A percentile compares a stretch with the other conserved stretches of the same genome.
Evolutionary conservation across 179 eudicot species (phyloP).

Genomic region (Pouteria campechiana): DNA sequence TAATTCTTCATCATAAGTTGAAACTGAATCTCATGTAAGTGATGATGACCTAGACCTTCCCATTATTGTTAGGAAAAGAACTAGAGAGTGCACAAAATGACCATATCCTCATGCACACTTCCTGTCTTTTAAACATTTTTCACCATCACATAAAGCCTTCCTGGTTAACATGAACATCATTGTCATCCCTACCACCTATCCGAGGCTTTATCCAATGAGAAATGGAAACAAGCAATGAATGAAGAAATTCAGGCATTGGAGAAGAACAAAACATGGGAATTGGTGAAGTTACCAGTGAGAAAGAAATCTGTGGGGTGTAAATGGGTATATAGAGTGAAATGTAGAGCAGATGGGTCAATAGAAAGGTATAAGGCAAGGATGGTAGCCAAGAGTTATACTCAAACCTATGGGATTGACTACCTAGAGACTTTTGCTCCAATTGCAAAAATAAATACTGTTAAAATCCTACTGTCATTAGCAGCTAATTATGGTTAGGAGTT

Average conservation of each 20-base stretch:
- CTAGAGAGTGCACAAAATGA: too few relatives aligned
- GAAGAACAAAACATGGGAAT: not conserved
- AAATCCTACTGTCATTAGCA: too few relatives aligned
- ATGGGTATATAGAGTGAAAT: constrained; percentile 1
- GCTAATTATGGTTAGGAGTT: too few relatives aligned
- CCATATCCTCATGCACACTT: not conserved
- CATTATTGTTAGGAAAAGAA: too few relatives aligned
- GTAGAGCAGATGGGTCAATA: not conserved
- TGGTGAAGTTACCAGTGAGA: constrained; percentile 1
- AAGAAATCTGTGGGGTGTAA: not conserved
- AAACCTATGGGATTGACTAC: constrained; percentile 2
- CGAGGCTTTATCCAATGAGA: too few relatives aligned
- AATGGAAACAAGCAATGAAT: constrained; percentile 4
- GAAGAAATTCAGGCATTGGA: constrained; percentile 1
- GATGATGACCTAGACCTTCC: too few relatives aligned
- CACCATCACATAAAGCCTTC: not conserved
- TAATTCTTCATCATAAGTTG: too few relatives aligned
- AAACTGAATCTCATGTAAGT: too few relatives aligned
- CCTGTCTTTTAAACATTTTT: not conserved
- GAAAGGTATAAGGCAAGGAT: constrained; percentile 1
- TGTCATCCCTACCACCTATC: too few relatives aligned
- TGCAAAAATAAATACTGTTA: too few relatives aligned
- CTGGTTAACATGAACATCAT: too few relatives aligned
- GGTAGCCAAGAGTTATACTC: constrained; percentile 4
- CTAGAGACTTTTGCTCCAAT: too few relatives aligned